Evolutionary conservation across 2,329 filamentous ascomycete species (phyloP).

Genomic region (Hypoxylon sp.): DNA sequence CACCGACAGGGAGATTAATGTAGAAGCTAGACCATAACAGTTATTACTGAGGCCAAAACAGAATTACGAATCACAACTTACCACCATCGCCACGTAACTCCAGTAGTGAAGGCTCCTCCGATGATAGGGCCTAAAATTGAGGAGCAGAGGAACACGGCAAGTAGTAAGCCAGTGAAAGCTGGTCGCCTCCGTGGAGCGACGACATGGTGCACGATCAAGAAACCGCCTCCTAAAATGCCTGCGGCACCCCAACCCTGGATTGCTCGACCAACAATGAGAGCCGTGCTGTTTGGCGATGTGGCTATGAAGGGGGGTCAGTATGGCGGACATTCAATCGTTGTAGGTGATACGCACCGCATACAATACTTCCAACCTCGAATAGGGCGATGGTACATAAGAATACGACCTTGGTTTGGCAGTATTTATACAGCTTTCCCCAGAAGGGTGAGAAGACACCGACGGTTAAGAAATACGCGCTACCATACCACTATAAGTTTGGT

Average conservation of each 20-base stretch:
- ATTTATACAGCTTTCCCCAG: slow-evolving; percentile 56
- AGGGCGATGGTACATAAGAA: slow-evolving; percentile 53
- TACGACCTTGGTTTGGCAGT: slow-evolving; percentile 54
- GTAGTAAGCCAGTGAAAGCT: slow-evolving; percentile 52
- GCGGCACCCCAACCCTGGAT: slow-evolving; percentile 54
- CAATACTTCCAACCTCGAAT: slow-evolving; percentile 57
- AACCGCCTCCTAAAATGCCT: slow-evolving; percentile 56
- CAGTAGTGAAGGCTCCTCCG: slow-evolving; percentile 36
- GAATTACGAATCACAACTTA: background rate
- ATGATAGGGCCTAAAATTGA: slow-evolving; percentile 44
- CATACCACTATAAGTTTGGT: slow-evolving; percentile 57
- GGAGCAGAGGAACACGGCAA: slow-evolving; percentile 59
- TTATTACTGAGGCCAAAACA: background rate
- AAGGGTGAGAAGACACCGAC: slow-evolving; percentile 50
- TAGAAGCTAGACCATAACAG: slow-evolving; percentile 12
- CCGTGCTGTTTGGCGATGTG: slow-evolving; percentile 29
- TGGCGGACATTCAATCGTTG: background rate
- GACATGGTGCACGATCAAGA: slow-evolving; percentile 51
- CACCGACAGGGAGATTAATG: slow-evolving; percentile 48
- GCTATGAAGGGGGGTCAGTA: background rate
- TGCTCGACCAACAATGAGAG: slow-evolving; percentile 44
- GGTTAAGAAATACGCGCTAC: slow-evolving; percentile 56
- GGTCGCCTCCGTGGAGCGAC: slow-evolving; percentile 31
- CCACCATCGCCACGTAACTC: slow-evolving; percentile 45
- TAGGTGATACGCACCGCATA: slow-evolving; percentile 47